These are phyloP conservation scores for Didymosphaeria variabile DNA, from an alignment of 2,329 filamentous ascomycete genomes.

Conservation along the genomic window DNA sequence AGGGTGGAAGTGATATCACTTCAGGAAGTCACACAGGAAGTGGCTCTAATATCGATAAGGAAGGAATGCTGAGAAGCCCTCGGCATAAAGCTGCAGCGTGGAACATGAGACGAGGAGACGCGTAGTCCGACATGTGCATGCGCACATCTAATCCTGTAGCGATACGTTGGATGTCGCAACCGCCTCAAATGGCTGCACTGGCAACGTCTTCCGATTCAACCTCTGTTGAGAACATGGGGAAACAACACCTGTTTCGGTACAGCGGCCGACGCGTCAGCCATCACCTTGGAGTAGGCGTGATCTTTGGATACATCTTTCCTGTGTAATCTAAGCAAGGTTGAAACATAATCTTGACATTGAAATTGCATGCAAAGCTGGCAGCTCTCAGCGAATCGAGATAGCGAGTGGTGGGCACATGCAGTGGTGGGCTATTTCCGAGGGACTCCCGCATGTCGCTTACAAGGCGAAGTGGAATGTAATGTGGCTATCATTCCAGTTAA, in stretches of 20 bases:
- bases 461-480: neutral
- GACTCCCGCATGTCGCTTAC: neutral
- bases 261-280: constrained; percentile 10
- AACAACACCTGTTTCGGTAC: constrained; percentile 12
- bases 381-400: too few species aligned
- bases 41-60: neutral
- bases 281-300: neutral
- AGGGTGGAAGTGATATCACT: constrained; percentile 1
- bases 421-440: too few species aligned
- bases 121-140: neutral
- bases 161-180: constrained; percentile 14
- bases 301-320: neutral
- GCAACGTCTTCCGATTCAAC: neutral
- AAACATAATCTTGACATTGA: too few species aligned
- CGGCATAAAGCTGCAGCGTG: neutral
- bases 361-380: too few species aligned
- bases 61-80: constrained; percentile 6
- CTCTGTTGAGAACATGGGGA: constrained; percentile 7
- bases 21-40: constrained; percentile 1
- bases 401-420: too few species aligned
- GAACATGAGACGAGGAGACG: neutral
- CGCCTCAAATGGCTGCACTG: neutral
- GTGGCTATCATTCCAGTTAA: neutral
- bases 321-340: too few species aligned
- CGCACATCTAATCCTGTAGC: neutral